Conservation (phyloP, 352 stramenopile species). For the Hyphochytrium catenoides region DNA sequence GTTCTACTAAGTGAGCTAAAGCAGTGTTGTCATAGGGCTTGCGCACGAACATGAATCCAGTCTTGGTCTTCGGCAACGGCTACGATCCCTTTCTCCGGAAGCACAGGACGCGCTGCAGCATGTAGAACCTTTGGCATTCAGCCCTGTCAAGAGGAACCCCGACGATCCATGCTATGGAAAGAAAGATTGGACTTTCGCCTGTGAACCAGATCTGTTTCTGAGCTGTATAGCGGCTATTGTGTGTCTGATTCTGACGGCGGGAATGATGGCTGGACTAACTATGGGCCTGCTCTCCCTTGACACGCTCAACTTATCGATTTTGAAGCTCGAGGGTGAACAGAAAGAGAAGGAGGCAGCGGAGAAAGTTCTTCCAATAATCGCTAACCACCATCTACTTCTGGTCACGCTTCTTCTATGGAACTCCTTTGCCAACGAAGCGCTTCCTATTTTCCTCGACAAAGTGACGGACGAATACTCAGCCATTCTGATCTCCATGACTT, state of each 20-base stretch:
- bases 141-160: too few species aligned
- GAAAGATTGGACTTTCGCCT: too few species aligned
- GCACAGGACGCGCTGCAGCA: too few species aligned
- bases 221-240: slow-evolving; percentile 2
- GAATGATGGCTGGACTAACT: slow-evolving; percentile 5
- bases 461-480: slow-evolving; percentile 21
- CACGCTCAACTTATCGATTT: slow-evolving; percentile 5
- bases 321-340: slow-evolving; percentile 8
- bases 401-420: slow-evolving; percentile 60
- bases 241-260: slow-evolving; percentile 3
- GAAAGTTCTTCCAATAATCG: slow-evolving; percentile 28
- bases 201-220: slow-evolving; percentile 1
- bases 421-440: slow-evolving; percentile 32
- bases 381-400: slow-evolving; percentile 36
- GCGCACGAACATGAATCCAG: too few species aligned
- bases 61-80: too few species aligned
- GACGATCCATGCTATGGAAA: too few species aligned
- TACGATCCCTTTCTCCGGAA: too few species aligned
- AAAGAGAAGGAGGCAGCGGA: slow-evolving; percentile 20
- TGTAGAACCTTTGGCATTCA: too few species aligned
- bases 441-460: slow-evolving; percentile 45
- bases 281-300: slow-evolving; percentile 8
- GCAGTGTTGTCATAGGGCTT: too few species aligned
- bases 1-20: too few species aligned
- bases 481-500: slow-evolving; percentile 46